phyloP scores from a whole-genome alignment of 805 yeast species.

The Blastobotrys peoriensis region DNA sequence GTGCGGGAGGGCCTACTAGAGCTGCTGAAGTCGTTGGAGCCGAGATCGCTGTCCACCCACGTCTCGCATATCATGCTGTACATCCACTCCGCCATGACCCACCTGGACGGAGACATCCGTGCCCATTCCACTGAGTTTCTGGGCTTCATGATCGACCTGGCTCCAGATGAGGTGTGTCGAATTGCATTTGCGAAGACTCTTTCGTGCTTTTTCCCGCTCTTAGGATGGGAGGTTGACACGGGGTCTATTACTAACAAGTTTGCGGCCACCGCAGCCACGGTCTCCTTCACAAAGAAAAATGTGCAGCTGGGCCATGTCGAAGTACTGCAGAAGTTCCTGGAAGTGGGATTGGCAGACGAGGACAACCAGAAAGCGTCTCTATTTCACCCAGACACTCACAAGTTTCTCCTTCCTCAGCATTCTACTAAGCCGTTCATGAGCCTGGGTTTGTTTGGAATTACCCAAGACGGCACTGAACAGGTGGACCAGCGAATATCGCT shows the following conservation, averaged over 20 bases:
- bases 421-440: slow-evolving; percentile 60
- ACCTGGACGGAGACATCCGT: slow-evolving; percentile 70
- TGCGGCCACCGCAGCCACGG: slow-evolving; percentile 30
- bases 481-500: slow-evolving; percentile 47
- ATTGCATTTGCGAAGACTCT: slow-evolving; percentile 66
- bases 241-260: slow-evolving; percentile 19
- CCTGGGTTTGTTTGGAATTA: slow-evolving; percentile 51
- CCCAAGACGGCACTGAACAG: slow-evolving; percentile 48
- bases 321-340: slow-evolving; percentile 38
- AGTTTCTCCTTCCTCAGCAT: slow-evolving; percentile 46
- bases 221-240: slow-evolving; percentile 61
- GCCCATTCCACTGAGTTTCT: slow-evolving; percentile 68
- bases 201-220: slow-evolving; percentile 56
- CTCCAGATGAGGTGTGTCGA: slow-evolving; percentile 51
- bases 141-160: slow-evolving; percentile 48
- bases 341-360: slow-evolving; percentile 36
- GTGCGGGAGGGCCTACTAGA: slow-evolving; percentile 58
- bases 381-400: slow-evolving; percentile 43
- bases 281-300: slow-evolving; percentile 21
- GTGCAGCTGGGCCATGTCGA: slow-evolving; percentile 30
- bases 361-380: slow-evolving; percentile 17
- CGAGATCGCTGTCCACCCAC: slow-evolving; percentile 32
- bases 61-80: slow-evolving; percentile 46
- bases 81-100: slow-evolving; percentile 89
- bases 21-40: slow-evolving; percentile 27